Evolutionary conservation across 768 basidiomycete species (phyloP), one percentile per base, ranked within the genome.

Genomic region (Boletus rubroflammeus): DNA sequence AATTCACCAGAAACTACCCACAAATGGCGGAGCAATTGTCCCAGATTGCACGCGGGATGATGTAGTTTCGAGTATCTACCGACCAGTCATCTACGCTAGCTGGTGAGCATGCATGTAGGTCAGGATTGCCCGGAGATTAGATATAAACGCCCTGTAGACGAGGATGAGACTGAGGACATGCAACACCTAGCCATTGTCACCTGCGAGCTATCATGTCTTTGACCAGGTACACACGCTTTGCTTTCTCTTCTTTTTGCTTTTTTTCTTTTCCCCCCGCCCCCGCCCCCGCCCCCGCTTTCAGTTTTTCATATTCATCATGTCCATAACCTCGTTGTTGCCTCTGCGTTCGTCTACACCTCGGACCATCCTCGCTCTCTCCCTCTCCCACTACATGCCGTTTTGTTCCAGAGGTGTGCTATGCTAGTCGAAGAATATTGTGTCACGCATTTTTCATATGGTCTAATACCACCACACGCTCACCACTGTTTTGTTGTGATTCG

Each of bases 1-100:
- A 91, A 62, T 97, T 97, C 72, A 76, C 87, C 67, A 77, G 82
- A 67, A 85, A 82, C 61, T 97, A 93, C 66, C 94, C 94, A 0
- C 80, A 86, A 51, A 84, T 88, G 81, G 90, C 88, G n/a, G 77
- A 75, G n/a, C 80, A 88, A 71, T 71, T 90, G 39, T 74, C 68
- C 23, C 75, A 72, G 60, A 76, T 81, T 48, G 81, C 81, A 25
- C 66, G 67, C 19, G 59, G 60, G 45, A 74, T 77, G 74, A 57
- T 68, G 55, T 74, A 61, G 62, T 55, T 43, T 52, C 15, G 47
- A 36, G 34, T 25, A n/a, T 38, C 15, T 3, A 32, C 6, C 11
- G 47, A 54, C 32, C 29, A 3, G 35, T 56, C 38, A 26, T 34
- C 38, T 31, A 40, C 5, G 25, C 31, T 54, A 25, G 59, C 53